These are phyloP conservation scores for Macroventuria anomochaeta DNA, from an alignment of 2,329 filamentous ascomycete species.

Conservation along the genomic window DNA sequence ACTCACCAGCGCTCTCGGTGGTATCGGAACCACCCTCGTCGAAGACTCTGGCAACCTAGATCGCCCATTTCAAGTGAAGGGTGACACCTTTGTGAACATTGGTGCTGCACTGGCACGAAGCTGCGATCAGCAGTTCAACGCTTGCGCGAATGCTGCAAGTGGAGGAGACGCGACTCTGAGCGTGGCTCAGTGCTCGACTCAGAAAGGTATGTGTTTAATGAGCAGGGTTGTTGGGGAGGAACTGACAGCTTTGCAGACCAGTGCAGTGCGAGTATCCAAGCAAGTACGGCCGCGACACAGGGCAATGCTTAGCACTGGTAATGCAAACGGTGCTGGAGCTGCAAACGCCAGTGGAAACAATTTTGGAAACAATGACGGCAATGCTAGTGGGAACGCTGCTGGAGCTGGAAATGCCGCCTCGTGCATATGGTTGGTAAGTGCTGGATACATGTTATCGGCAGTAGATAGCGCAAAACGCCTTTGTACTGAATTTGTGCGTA, in stretches of 20 bases:
- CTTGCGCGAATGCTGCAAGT: slow-evolving; percentile 65
- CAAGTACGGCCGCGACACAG: not conserved
- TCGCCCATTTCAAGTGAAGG: slow-evolving; percentile 43
- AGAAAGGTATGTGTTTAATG: slow-evolving; percentile 51
- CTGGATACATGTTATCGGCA: no score
- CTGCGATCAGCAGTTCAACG: slow-evolving; percentile 69
- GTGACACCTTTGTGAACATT: slow-evolving; percentile 60
- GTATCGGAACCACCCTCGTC: slow-evolving; percentile 61
- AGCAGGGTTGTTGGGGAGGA: no score
- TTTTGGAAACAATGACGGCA: not conserved
- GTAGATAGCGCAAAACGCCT: no score
- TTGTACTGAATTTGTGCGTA: no score
- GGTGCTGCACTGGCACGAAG: slow-evolving; percentile 64
- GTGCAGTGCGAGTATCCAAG: slow-evolving; percentile 23
- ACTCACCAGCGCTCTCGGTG: slow-evolving; percentile 59
- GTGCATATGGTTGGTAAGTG: no score
- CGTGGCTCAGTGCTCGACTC: slow-evolving; percentile 62
- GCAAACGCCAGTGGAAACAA: not conserved
- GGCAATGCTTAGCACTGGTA: not conserved
- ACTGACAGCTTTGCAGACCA: slow-evolving; percentile 18
- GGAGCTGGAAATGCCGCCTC: no score
- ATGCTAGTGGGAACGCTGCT: not conserved
- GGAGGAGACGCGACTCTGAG: slow-evolving; percentile 52
- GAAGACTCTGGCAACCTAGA: slow-evolving; percentile 58
- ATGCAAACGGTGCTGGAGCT: not conserved